A percentile compares a stretch with the other conserved stretches of the same genome.
phyloP scores from a whole-genome alignment of 1,139 yeast genomes.

The Suhomyces bribrorum region DNA sequence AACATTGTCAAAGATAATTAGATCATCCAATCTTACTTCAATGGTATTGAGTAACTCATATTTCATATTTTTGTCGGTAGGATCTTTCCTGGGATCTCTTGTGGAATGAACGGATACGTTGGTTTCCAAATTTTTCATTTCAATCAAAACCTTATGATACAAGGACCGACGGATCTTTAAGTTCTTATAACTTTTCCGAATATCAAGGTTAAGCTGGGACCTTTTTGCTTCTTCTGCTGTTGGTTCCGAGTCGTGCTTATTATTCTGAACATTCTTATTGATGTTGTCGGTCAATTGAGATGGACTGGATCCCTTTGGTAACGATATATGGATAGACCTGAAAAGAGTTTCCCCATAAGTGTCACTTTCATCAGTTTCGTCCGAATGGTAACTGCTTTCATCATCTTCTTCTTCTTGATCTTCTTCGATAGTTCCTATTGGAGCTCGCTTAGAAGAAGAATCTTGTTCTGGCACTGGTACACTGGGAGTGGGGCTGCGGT shows the following conservation, averaged over 20 bases:
- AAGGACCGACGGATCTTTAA: conserved; percentile 66
- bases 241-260: conserved; percentile 17
- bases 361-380: conserved; percentile 22
- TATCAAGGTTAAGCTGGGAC: conserved; percentile 21
- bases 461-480: not conserved
- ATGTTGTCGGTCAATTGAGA: conserved; percentile 51
- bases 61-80: conserved; percentile 23
- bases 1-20: conserved; percentile 73
- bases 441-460: not conserved
- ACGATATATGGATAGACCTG: conserved; percentile 69
- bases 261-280: conserved; percentile 44
- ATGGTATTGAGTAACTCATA: conserved; percentile 52
- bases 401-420: conserved; percentile 15
- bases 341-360: conserved; percentile 65
- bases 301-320: conserved; percentile 55
- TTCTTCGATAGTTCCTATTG: not conserved
- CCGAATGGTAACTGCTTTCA: not conserved
- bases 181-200: conserved; percentile 36
- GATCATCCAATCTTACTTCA: conserved; percentile 47
- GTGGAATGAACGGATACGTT: conserved; percentile 47
- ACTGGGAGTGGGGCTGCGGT: not conserved
- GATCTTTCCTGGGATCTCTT: conserved; percentile 47
- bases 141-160: conserved; percentile 60
- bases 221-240: conserved; percentile 13
- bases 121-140: conserved; percentile 53